Base-by-base conservation (phyloP, 495 filamentous ascomycete genomes). In the Penicillium nucicola region DNA sequence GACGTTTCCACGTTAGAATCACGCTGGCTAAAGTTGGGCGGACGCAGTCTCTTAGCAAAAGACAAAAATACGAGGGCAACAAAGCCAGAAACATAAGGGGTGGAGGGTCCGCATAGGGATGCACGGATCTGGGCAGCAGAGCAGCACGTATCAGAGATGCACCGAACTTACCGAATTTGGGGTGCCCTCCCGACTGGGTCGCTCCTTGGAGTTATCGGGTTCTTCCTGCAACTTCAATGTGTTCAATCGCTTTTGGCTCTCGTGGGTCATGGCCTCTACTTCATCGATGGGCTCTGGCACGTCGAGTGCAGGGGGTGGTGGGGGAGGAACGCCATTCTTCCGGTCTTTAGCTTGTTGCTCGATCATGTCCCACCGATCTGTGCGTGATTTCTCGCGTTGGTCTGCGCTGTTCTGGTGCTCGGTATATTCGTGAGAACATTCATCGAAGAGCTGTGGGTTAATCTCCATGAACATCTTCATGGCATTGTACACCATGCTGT, bases 391-490 rank as follows among this genome's bases (percentile, higher is more conserved):
- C 61, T 95, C 82, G 28, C 90, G 80, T 33, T 92, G 78, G 1
- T 89, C 84, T 12, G 90, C 89, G 53, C 81, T 89, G 67, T 91
- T 93, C 69, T 97, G 92, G 53, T 91, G 84, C 64, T 97, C 93
- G n/a, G 90, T 92, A 65, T 97, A 99, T 51, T 96, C 90, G 60
- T 95, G 90, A 6, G 92, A 96, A 72, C 93, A 99, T 61, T 97
- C 93, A 56, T 99, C 93, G 64, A 99, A 99, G 19, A 99, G 85
- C 61, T 95, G 90, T 13, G 93, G 93, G 60, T 99, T 97, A 60
- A 99, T 97, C 69, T 99, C 93, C 93, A 99, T 99, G 71, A 99
- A 99, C 37, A 99, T 84, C 65, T 99, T 99, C 93, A 99, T 99
- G 40, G 93, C 93, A 63, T 97, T 99, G 66, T 97, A 99, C 14